Conservation (phyloP, 2,329 filamentous ascomycete species). For the Pseudogymnoascus sp. region DNA sequence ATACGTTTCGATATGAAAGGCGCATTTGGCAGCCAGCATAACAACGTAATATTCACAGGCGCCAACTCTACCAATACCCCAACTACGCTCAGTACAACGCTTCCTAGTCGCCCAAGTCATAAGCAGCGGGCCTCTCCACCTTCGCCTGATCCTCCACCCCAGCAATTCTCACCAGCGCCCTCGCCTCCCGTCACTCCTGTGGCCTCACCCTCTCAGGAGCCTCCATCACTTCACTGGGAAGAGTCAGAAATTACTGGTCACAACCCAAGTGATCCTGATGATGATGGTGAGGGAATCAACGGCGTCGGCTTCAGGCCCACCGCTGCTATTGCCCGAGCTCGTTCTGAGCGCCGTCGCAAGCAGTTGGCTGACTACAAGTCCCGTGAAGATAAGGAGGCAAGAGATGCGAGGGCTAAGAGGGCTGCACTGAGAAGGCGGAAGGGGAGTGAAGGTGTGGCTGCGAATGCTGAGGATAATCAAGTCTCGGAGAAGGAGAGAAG, state of each 20-base stretch:
- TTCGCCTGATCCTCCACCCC: constrained; percentile 18
- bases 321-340: constrained; percentile 48
- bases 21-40: not conserved
- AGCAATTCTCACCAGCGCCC: not conserved
- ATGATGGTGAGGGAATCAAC: constrained; percentile 59
- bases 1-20: not conserved
- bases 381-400: constrained; percentile 51
- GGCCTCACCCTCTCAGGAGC: constrained; percentile 19
- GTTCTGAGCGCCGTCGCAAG: constrained; percentile 47
- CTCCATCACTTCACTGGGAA: constrained; percentile 56
- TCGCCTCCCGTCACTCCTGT: not conserved
- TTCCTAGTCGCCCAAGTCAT: constrained; percentile 17
- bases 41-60: not conserved
- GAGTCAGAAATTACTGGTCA: constrained; percentile 61
- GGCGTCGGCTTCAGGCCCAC: constrained; percentile 60
- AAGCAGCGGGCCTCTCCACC: not conserved
- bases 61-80: not conserved
- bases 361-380: constrained; percentile 55
- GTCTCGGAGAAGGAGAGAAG: constrained; percentile 20
- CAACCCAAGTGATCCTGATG: constrained; percentile 54
- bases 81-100: not conserved
- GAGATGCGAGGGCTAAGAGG: constrained; percentile 48
- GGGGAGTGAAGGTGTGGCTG: constrained; percentile 12
- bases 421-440: constrained; percentile 39
- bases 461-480: constrained; percentile 11